A percentile compares a stretch with the other conserved stretches of the same genome.
These are phyloP conservation scores for Rhododendron mucronatum DNA, from an alignment of 148 eudicot genomes.

Conservation along the genomic window DNA sequence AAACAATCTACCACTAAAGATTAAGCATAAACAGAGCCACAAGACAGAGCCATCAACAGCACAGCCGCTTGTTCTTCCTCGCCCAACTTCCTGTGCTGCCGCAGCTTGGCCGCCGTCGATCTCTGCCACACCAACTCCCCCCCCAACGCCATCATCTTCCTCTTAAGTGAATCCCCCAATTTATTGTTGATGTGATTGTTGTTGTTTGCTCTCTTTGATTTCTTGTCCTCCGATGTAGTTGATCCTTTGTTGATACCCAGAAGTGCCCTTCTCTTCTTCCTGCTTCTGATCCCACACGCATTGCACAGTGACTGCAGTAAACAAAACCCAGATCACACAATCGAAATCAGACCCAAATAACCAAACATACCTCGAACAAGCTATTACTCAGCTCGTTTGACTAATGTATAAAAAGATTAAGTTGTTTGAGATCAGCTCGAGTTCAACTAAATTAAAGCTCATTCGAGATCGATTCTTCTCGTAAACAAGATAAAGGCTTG, in stretches of 20 bases:
- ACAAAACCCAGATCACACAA: not conserved
- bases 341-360: conserved; percentile 16
- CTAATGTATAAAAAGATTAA: no score
- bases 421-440: not conserved
- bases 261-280: conserved; percentile 78
- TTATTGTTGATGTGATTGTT: conserved; percentile 19
- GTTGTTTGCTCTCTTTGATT: conserved; percentile 36
- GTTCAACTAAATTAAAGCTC: not conserved
- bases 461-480: not conserved
- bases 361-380: not conserved
- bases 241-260: conserved; percentile 44
- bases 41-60: conserved; percentile 75
- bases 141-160: conserved; percentile 46
- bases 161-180: conserved; percentile 45
- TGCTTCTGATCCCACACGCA: conserved; percentile 95
- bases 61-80: conserved; percentile 91
- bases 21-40: conserved; percentile 71
- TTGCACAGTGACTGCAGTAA: conserved; percentile 77
- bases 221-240: conserved; percentile 39
- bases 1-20: not conserved
- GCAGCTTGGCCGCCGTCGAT: conserved; percentile 47
- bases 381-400: not conserved
- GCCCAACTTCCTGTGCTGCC: conserved; percentile 50
- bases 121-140: conserved; percentile 64
- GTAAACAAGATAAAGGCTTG: not conserved